Evolutionary conservation across 768 basidiomycete species (phyloP), one percentile per base, ranked within the genome.

Genomic region (Lentinula sp.): DNA sequence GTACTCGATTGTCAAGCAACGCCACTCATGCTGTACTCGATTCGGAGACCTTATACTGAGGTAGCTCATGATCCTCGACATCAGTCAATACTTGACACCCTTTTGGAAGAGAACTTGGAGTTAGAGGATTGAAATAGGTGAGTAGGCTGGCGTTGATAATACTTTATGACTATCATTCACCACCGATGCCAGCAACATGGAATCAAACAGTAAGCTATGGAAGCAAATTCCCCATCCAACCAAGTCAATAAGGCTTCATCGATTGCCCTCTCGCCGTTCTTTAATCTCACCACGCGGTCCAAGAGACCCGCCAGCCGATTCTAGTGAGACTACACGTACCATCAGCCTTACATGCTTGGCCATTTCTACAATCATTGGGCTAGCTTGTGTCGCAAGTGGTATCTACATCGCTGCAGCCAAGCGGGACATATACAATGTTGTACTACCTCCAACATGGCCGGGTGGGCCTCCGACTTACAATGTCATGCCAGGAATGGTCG

Each of bases 271-370:
- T 9, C 46, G 8, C 9, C 46, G 12, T 23, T 9, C 46, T 20
- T 23, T 4, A 3, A 43, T 16, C 16, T 43, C 42, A n/a, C 18
- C 46, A 20, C n/a, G 8, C n/a, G 23, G 18, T 23, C n/a, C 20
- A 20, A 48, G 18, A 20, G 12, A 23, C 4, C 46, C 20, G 23
- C 20, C 46, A 3, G 46, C 8, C 43, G 67, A 72, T 50, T 67
- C 67, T 36, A 69, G 71, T 60, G 60, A 65, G 8, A 53, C 62
- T 8, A 67, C 68, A 16, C 70, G 72, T 54, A 62, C 23, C 41
- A n/a, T 65, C 2, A 63, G 65, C 59, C 66, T 72, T 53, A 57
- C 65, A 13, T 71, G 72, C 12, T 58, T 72, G 10, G 65, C 64
- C 9, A 13, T 67, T 13, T 59, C 72, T 20, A 50, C 65, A 5